Evolutionary conservation across 2,329 filamentous ascomycete genomes (phyloP).

Genomic region (Canariomyces notabilis): DNA sequence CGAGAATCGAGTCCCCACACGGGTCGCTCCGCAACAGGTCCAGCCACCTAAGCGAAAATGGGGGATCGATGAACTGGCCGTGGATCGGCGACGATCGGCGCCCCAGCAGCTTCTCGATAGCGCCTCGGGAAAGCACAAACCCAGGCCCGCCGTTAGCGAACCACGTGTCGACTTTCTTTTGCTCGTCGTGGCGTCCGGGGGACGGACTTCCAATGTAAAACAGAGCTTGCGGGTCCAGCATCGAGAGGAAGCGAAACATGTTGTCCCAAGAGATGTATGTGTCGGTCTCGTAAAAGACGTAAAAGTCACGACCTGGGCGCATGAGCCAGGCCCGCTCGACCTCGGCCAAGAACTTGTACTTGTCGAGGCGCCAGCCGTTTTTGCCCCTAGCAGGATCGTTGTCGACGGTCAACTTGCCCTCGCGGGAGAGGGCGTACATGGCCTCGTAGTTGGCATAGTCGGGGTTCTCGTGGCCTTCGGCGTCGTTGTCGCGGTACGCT

Average conservation of each 20-base stretch:
- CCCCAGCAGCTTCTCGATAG: constrained; percentile 37
- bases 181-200: constrained; percentile 32
- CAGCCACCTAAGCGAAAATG: constrained; percentile 37
- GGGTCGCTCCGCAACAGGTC: constrained; percentile 42
- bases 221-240: constrained; percentile 39
- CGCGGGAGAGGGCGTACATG: constrained; percentile 33
- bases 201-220: constrained; percentile 48
- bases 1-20: constrained; percentile 49
- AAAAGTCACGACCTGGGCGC: constrained; percentile 47
- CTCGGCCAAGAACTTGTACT: constrained; percentile 55
- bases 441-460: constrained; percentile 39
- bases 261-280: constrained; percentile 46
- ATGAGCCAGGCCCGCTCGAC: constrained; percentile 44
- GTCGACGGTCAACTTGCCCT: constrained; percentile 31
- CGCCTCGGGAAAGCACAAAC: constrained; percentile 41
- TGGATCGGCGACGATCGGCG: constrained; percentile 27
- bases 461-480: constrained; percentile 24
- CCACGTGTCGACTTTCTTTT: constrained; percentile 33
- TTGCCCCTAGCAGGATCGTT: constrained; percentile 30
- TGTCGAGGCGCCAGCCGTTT: constrained; percentile 49
- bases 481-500: constrained; percentile 28
- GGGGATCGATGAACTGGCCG: constrained; percentile 36
- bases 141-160: constrained; percentile 48
- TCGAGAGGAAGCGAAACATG: constrained; percentile 44
- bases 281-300: constrained; percentile 53